Evolutionary conservation across 345 rosid genomes (phyloP), one percentile per base, ranked within the genome.

Genomic region (Corymbia maculata): DNA sequence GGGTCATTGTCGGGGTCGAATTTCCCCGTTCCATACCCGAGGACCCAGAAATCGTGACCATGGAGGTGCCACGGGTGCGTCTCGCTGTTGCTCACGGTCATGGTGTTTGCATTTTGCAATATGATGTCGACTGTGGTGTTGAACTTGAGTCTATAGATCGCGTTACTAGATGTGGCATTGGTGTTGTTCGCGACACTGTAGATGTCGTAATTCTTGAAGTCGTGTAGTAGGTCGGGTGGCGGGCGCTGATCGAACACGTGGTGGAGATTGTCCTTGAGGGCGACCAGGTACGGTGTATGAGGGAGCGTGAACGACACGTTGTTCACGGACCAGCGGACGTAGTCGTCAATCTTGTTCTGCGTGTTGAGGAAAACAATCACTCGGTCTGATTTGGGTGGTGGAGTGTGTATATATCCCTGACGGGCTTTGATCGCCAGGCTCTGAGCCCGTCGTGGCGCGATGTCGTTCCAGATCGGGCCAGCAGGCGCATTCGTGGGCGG

Each of bases 41-140:
- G 70, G 9, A 95, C 97, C 99, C 98, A 96, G 84, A 96, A 96
- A 91, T 95, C 99, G 85, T 95, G 98, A 45, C 99, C 99, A n/a
- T 95, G 98, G 6, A 95, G 91, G 92, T 95, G 99, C 99, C 98
- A 96, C 2, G 98, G 97, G 87, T 97, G 99, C 9, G 98, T 97
- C 92, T 97, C 99, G 36, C 97, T 95, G 45, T 87, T 91, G 24
- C 88, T 88, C 3, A 0, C 3, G 0, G 0, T 80, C 95, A 93
- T 86, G 1, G 94, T 88, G 86, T 94, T 94, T 3, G 97, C 96
- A 89, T 97, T 97, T 82, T 94, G 99, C 53, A 96, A 85, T 66
- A 97, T 80, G 24, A 97, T 88, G 88, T 97, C 98, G 64, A 96
- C 95, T 7, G 95, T 94, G 4, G 96, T 50, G 53, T 92, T 92